Evolutionary conservation across 2,329 filamentous ascomycete species (phyloP).

Genomic region (Claviceps sp.): DNA sequence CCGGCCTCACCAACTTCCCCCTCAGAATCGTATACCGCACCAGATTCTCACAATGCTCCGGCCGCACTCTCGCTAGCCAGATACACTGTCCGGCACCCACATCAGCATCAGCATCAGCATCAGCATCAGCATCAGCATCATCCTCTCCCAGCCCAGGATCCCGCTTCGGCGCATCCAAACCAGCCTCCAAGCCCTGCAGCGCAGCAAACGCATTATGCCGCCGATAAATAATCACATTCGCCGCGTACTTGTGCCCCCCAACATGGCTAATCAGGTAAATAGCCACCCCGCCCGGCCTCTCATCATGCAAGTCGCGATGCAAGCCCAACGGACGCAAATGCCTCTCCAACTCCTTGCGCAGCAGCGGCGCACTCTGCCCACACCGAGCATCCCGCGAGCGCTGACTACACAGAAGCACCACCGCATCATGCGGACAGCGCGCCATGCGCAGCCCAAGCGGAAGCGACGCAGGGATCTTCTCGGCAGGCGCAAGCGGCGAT

Average conservation of each 20-base stretch:
- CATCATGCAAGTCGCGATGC: conserved; percentile 76
- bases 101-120: conserved; percentile 11
- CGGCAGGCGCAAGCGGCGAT: conserved; percentile 35
- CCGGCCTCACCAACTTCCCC: conserved; percentile 88
- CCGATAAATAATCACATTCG: conserved; percentile 88
- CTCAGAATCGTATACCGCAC: conserved; percentile 80
- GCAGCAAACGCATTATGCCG: conserved; percentile 39
- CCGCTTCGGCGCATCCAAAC: too few species aligned
- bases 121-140: not conserved
- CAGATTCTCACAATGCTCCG: conserved; percentile 88
- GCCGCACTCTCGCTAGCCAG: conserved; percentile 74
- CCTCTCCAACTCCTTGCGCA: conserved; percentile 79
- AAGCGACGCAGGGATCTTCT: conserved; percentile 6
- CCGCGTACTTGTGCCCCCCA: conserved; percentile 90
- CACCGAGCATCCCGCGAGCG: conserved; percentile 89
- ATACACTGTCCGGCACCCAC: conserved; percentile 74
- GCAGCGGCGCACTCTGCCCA: conserved; percentile 79
- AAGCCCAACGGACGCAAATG: conserved; percentile 75
- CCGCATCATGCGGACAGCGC: conserved; percentile 66
- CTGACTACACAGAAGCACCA: conserved; percentile 91
- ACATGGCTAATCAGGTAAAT: conserved; percentile 96
- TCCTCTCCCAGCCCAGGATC: too few species aligned
- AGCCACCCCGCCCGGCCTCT: conserved; percentile 79
- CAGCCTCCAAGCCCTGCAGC: conserved; percentile 10
- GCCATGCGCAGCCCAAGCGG: conserved; percentile 14